phyloP scores from a whole-genome alignment of 768 basidiomycete genomes.

The Phylloporus scabripes region DNA sequence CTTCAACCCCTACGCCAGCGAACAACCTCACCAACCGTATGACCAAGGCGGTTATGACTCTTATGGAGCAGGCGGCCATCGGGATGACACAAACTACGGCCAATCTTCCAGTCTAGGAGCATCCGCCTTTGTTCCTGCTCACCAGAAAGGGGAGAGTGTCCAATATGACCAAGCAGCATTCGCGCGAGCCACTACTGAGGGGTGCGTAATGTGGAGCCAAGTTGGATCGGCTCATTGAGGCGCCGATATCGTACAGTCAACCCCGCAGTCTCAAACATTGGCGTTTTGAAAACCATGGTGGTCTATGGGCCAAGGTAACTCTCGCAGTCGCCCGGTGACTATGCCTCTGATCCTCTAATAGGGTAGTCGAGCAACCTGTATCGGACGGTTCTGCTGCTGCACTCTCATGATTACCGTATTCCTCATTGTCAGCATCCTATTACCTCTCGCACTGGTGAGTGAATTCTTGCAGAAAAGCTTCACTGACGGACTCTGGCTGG shows the following conservation, averaged over 20 bases:
- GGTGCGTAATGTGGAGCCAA: slow-evolving; percentile 20
- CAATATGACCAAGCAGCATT: slow-evolving; percentile 42
- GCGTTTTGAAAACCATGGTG: slow-evolving; percentile 53
- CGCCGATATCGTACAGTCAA: slow-evolving; percentile 10
- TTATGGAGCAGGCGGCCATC: slow-evolving; percentile 28
- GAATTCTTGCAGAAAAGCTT: neutral
- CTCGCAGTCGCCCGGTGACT: neutral
- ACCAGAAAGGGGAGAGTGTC: slow-evolving; percentile 30
- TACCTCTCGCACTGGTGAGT: slow-evolving; percentile 64
- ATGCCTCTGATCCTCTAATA: slow-evolving; percentile 19
- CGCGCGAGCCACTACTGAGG: slow-evolving; percentile 28
- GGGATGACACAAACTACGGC: slow-evolving; percentile 33
- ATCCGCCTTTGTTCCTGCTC: slow-evolving; percentile 11
- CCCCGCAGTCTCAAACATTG: slow-evolving; percentile 41
- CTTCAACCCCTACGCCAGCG: slow-evolving; percentile 43
- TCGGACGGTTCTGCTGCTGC: slow-evolving; percentile 73
- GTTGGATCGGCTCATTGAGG: slow-evolving; percentile 1
- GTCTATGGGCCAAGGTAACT: slow-evolving; percentile 62
- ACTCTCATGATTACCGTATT: slow-evolving; percentile 62
- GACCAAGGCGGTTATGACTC: slow-evolving; percentile 41
- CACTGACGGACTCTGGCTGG: slow-evolving; percentile 2
- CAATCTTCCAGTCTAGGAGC: slow-evolving; percentile 11
- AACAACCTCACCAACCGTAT: slow-evolving; percentile 47
- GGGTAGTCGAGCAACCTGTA: slow-evolving; percentile 57
- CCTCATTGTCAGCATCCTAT: slow-evolving; percentile 57